Conservation (phyloP, 75 land plant genomes). For the Selaginella tamariscina region DNA sequence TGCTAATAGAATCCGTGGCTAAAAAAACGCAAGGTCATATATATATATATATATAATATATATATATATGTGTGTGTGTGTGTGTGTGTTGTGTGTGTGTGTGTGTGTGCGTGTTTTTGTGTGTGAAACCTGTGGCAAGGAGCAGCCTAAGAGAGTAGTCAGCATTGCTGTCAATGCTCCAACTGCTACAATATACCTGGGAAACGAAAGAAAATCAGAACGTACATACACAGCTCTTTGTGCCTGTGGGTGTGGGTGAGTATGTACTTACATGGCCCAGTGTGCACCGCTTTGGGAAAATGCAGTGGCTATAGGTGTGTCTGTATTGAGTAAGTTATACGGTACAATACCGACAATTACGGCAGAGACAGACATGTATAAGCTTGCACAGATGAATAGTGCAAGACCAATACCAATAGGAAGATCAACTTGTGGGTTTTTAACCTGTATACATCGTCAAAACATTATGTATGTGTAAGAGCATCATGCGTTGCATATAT, state of each 20-base stretch:
- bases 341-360: constrained; percentile 6
- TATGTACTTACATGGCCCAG: constrained; percentile 8
- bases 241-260: too few relatives aligned
- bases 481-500: too few relatives aligned
- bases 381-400: neutral
- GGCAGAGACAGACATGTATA: neutral
- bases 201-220: neutral
- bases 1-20: neutral
- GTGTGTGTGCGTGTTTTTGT: too few relatives aligned
- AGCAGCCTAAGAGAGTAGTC: neutral
- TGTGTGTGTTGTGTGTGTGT: too few relatives aligned
- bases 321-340: neutral
- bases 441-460: too few relatives aligned
- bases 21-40: neutral
- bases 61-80: neutral
- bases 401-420: constrained; percentile 2
- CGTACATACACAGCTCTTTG: neutral
- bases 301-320: constrained; percentile 5
- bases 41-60: neutral
- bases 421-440: constrained; percentile 7
- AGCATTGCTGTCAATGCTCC: constrained; percentile 9
- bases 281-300: neutral
- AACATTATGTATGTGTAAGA: too few relatives aligned
- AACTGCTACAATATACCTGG: constrained; percentile 4
- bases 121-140: constrained; percentile 1